These are phyloP conservation scores for Amanita thiersii DNA, from an alignment of 768 basidiomycete species.

Conservation along the genomic window DNA sequence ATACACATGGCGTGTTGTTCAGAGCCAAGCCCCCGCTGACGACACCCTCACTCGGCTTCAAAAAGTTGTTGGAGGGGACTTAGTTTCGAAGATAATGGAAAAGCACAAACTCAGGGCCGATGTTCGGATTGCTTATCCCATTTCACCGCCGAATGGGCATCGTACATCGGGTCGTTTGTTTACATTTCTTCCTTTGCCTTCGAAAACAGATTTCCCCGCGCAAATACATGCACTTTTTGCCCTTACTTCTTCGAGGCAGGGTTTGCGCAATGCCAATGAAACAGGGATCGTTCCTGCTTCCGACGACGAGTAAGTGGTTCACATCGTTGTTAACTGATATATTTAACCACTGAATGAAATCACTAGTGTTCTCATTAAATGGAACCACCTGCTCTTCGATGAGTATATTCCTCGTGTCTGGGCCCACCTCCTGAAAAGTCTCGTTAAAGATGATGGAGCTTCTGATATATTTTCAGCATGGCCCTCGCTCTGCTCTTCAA, in stretches of 20 bases:
- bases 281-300: conserved; percentile 27
- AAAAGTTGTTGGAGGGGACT: not conserved
- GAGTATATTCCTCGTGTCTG: conserved; percentile 37
- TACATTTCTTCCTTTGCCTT: conserved; percentile 39
- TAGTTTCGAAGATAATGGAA: conserved; percentile 13
- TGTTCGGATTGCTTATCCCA: conserved; percentile 27
- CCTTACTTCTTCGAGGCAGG: conserved; percentile 34
- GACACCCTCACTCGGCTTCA: conserved; percentile 6
- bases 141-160: conserved; percentile 12
- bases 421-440: conserved; percentile 24
- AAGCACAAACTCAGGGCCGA: conserved; percentile 34
- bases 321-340: not conserved
- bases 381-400: conserved; percentile 40
- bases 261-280: conserved; percentile 33
- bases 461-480: conserved; percentile 28
- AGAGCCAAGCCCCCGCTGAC: conserved; percentile 10
- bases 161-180: conserved; percentile 32
- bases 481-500: conserved; percentile 25
- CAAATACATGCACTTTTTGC: conserved; percentile 43
- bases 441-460: conserved; percentile 16
- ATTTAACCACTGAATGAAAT: not conserved
- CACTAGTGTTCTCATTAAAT: conserved; percentile 35
- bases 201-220: conserved; percentile 33
- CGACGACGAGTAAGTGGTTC: conserved; percentile 30
- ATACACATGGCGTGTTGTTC: conserved; percentile 25